phyloP scores from a whole-genome alignment of 768 basidiomycete genomes.

The Galerina sulciceps region DNA sequence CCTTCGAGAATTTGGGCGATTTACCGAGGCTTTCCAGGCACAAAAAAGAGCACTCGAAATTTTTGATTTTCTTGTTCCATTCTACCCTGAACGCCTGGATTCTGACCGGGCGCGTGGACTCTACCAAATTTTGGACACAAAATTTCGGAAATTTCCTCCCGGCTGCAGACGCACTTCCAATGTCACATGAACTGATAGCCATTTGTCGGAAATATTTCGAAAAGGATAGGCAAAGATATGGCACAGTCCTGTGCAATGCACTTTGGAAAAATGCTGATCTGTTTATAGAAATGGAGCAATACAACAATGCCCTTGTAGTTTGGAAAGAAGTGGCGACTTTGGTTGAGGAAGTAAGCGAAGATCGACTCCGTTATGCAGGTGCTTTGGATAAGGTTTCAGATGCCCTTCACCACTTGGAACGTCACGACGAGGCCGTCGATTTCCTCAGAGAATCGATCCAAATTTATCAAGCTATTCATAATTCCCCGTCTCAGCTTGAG shows the following conservation, averaged over 20 bases:
- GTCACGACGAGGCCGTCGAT: slow-evolving; percentile 1
- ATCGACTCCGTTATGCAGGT: neutral
- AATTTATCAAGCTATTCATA: neutral
- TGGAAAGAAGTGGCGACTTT: neutral
- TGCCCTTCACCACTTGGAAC: neutral
- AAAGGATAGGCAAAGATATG: no score
- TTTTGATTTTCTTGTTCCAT: no score
- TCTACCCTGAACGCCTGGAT: no score
- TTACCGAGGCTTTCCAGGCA: no score
- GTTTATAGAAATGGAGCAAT: neutral
- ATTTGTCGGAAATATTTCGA: no score
- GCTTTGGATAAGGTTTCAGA: neutral
- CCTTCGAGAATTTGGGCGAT: no score
- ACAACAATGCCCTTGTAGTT: neutral
- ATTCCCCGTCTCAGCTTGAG: neutral
- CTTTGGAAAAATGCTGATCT: slow-evolving; percentile 3
- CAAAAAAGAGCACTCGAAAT: no score
- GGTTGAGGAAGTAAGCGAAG: neutral
- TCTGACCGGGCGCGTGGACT: no score
- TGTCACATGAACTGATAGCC: no score
- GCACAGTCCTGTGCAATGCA: slow-evolving; percentile 4
- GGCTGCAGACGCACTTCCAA: no score
- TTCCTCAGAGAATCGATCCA: neutral
- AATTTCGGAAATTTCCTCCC: no score
- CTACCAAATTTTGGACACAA: no score